Percentiles rank a stretch among this genome's conserved stretches.
phyloP scores from a whole-genome alignment of 1,284 basidiomycete genomes.

The Anthracocystis setariae region DNA sequence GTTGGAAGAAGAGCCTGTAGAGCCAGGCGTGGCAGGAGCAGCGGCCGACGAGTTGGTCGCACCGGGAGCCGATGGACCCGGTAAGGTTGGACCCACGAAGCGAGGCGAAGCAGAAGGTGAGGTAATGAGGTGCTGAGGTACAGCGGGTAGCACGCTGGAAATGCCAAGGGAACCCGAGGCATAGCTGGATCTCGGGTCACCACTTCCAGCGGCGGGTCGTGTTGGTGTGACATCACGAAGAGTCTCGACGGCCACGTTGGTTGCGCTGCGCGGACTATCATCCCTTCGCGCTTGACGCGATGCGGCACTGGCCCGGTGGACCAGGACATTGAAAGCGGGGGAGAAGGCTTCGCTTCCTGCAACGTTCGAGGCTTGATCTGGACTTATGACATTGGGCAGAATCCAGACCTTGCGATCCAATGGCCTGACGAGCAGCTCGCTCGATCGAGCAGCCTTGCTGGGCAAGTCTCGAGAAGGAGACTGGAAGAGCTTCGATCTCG shows the following conservation, averaged over 20 bases:
- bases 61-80: conserved; percentile 15
- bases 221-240: conserved; percentile 35
- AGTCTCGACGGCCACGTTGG: background rate
- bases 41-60: conserved; percentile 10
- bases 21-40: background rate
- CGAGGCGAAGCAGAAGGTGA: conserved; percentile 39
- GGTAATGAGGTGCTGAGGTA: conserved; percentile 48
- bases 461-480: conserved; percentile 34
- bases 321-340: conserved; percentile 39
- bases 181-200: conserved; percentile 27
- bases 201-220: conserved; percentile 14
- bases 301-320: conserved; percentile 11
- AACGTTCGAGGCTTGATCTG: conserved; percentile 28
- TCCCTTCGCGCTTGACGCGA: background rate
- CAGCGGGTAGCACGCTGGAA: conserved; percentile 32
- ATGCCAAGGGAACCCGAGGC: conserved; percentile 13
- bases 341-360: conserved; percentile 38
- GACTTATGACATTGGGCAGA: conserved; percentile 36
- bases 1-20: conserved; percentile 2
- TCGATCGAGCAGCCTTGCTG: conserved; percentile 7
- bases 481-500: conserved; percentile 14
- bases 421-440: conserved; percentile 42
- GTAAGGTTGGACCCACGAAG: conserved; percentile 7
- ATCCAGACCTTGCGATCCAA: conserved; percentile 49
- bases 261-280: background rate